Evolutionary conservation across 306 rosid genomes (phyloP).

Genomic region (Urtica urens): DNA sequence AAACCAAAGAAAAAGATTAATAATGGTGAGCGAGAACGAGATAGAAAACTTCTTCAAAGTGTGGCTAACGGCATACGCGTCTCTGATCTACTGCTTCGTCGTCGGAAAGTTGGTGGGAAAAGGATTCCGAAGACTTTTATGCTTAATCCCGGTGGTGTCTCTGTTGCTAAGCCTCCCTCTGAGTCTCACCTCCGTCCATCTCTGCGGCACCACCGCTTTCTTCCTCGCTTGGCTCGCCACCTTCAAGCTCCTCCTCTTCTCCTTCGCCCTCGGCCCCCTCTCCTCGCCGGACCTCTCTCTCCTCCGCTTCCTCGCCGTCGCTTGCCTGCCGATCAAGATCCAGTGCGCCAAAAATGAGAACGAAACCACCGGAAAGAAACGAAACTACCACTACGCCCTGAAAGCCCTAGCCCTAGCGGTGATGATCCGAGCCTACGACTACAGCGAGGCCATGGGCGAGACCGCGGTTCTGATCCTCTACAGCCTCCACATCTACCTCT

Average conservation of each 20-base stretch:
- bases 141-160: conserved; percentile 9
- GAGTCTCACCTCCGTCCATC: conserved; percentile 15
- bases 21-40: neutral
- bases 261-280: conserved; percentile 22
- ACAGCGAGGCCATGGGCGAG: conserved; percentile 8
- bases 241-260: conserved; percentile 29
- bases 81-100: conserved; percentile 21
- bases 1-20: neutral
- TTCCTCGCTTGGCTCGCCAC: conserved; percentile 29
- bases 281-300: conserved; percentile 16
- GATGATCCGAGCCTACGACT: conserved; percentile 6
- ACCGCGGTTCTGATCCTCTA: conserved; percentile 17
- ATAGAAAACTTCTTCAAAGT: conserved; percentile 15
- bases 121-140: conserved; percentile 13
- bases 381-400: conserved; percentile 9
- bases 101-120: conserved; percentile 3
- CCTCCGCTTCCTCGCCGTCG: conserved; percentile 13
- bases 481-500: conserved; percentile 23
- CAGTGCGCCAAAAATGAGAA: neutral
- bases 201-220: conserved; percentile 22
- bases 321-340: conserved; percentile 26
- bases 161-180: conserved; percentile 22
- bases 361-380: neutral
- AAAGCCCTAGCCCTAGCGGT: conserved; percentile 13
- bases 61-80: conserved; percentile 17